Evolutionary conservation across 1,284 basidiomycete genomes (phyloP), one percentile per base, ranked within the genome.

Genomic region (Papiliotrema nemorosa): DNA sequence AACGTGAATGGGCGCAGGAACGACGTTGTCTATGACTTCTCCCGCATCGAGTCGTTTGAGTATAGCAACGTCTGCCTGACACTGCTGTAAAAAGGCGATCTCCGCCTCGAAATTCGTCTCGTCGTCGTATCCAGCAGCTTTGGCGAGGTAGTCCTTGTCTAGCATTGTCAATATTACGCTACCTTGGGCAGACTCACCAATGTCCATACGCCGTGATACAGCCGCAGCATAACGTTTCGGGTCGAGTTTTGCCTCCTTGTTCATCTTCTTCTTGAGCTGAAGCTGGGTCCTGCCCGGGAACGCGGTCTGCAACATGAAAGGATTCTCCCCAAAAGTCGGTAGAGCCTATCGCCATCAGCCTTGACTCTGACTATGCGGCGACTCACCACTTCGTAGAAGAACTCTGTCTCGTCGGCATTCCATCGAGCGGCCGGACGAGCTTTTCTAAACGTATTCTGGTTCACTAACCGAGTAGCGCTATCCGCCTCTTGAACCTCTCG

Each of bases 391-490:
- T n/a, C n/a, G 33, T 41, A 61, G 51, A 70, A 66, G 13, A 67
- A 42, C 25, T 66, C 63, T 12, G 64, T 70, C 36, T 70, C 67
- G 40, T 55, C 52, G 9, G 36, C 33, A 3, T 57, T 62, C 67
- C 67, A 70, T 35, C 61, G 49, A 29, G 60, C 62, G 26, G 40
- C 40, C 22, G 50, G n/a, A 6, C 16, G 50, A 35, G 54, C 55
- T 40, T 64, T 66, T 18, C 52, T 52, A 55, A 53, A 65, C 9
- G 60, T 60, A 13, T 47, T 49, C 13, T 57, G 57, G 46, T 70
- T 70, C 52, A 70, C 55, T 47, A 70, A 64, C 48, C 55, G 54
- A 21, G 63, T 64, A 26, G 63, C 63, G 43, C 60, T 57, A 49
- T 70, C 62, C 26, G 64, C 60, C 36, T 67, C 54, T 33, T 62